Percentiles rank a stretch among this genome's conserved stretches.
phyloP scores from a whole-genome alignment of 2,329 filamentous ascomycete genomes.

The Trichothecium sympodiale region DNA sequence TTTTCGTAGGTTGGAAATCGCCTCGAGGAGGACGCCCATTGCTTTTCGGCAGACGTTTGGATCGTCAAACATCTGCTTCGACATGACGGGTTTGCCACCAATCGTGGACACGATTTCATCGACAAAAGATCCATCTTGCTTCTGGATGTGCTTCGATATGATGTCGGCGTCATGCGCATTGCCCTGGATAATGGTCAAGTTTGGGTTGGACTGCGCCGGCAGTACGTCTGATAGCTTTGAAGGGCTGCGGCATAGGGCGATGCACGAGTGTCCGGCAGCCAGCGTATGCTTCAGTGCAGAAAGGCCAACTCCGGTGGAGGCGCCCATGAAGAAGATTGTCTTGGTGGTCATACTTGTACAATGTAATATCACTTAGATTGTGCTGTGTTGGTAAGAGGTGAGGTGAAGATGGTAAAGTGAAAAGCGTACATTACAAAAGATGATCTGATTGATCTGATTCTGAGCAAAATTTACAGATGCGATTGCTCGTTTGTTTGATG shows the following conservation, averaged over 20 bases:
- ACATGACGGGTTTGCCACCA: slow-evolving; percentile 23
- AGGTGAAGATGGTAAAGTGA: too few species aligned
- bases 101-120: slow-evolving; percentile 37
- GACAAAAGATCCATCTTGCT: slow-evolving; percentile 20
- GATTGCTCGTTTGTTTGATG: too few species aligned
- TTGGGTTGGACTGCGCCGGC: slow-evolving; percentile 15
- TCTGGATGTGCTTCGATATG: slow-evolving; percentile 24
- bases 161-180: slow-evolving; percentile 30
- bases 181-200: slow-evolving; percentile 33
- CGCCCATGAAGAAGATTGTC: slow-evolving; percentile 41
- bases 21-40: slow-evolving; percentile 28
- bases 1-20: slow-evolving; percentile 19
- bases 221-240: slow-evolving; percentile 31
- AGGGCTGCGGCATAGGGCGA: slow-evolving; percentile 38
- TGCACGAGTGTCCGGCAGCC: slow-evolving; percentile 31
- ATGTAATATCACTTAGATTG: too few species aligned
- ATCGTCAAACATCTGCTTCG: slow-evolving; percentile 28
- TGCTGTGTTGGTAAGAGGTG: too few species aligned
- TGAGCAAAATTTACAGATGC: too few species aligned
- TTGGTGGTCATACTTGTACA: too few species aligned
- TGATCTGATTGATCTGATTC: too few species aligned
- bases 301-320: slow-evolving; percentile 38
- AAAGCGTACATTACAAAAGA: too few species aligned
- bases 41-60: slow-evolving; percentile 35
- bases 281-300: slow-evolving; percentile 33